Evolutionary conservation across 805 yeast genomes (phyloP), one percentile per base, ranked within the genome.

Genomic region (Kodamaea kakaduensis): DNA sequence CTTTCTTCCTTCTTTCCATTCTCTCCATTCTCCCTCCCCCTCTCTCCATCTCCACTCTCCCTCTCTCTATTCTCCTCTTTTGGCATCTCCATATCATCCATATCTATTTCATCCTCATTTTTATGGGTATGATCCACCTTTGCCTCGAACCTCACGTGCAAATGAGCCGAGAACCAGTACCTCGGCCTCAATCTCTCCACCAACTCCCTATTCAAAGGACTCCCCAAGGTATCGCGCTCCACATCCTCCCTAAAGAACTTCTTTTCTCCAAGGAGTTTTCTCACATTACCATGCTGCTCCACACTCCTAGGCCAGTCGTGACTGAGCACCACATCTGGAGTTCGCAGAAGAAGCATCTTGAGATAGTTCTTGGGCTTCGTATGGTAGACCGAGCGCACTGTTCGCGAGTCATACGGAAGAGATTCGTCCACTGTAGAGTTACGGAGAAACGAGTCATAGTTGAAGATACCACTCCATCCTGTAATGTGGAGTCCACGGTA

Each of bases 241-340:
- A 88, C 71, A 55, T 90, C 97, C 1, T 50, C 48, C 40, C 60
- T 64, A 55, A 93, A 84, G 49, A 70, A 83, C 0, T 83, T 85
- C 54, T 93, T 93, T 9, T 48, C 44, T 17, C 52, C 50, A 16
- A 90, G 48, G 8, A 93, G 60, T 16, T 47, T 38, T 0, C 55
- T 43, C n/a, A 66, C 12, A 47, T 84, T 56, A 0, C 97, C 97
- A 54, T 73, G 60, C 4, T 75, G 59, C 27, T 72, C 82, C 7
- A 89, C 78, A 3, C 84, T 85, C 25, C 69, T 78, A 0, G 98
- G 98, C 98, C 98, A 93, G 62, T 93, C 98, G 58, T 93, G 98
- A 20, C 85, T 75, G 35, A 90, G 41, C 53, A 82, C 67, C 1
- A 88, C 53, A 46, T 85, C 84, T 5, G 77, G 31, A 9, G 46